Base-by-base conservation (phyloP, 495 filamentous ascomycete species). In the Penicillium verhagenii region DNA sequence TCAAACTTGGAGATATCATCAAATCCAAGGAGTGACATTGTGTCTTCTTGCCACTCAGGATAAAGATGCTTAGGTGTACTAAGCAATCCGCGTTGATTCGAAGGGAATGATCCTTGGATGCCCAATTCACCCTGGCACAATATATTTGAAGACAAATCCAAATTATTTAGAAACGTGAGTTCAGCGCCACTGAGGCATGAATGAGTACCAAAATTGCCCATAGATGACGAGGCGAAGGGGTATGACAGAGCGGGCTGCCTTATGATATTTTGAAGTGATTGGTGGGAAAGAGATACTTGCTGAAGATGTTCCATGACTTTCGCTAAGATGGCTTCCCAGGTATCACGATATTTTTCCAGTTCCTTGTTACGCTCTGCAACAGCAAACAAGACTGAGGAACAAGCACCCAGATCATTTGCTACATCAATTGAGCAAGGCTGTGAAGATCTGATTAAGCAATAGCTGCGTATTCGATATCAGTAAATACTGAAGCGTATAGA, bases 341-440 rank as follows among this genome's bases (percentile, higher is more conserved):
- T 37, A 38, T 53, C 51, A 8, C 51, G 42, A 13, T 53, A 53
- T 18, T 53, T 53, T 25, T 53, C 18, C 9, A 45, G 8, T 6
- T 47, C 13, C 7, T 44, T 18, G 29, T 47, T 53, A 3, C 40
- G 51, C 19, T 37, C 51, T 16, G 51, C 28, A 8, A 53, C 38
- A 8, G 40, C 51, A 47, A 46, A 53, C 21, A 53, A 38, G 2
- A 53, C 29, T 7, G 51, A 53, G 16, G 51, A 53, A 11, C 51
- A 53, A 2, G 51, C 51, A 19, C 51, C 35, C 19, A 53, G 28
- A 21, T 53, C 51, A 37, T 53, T 53, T 1, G 51, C 51, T n/a
- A 53, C 43, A 14, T 42, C 26, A 28, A 38, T 11, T 4, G 51
- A 53, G 28, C 51, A 53, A 7, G 43, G 51, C 21, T 42, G 51